Conservation (phyloP, 208 protist species). For the Trypanosoma lewisi region DNA sequence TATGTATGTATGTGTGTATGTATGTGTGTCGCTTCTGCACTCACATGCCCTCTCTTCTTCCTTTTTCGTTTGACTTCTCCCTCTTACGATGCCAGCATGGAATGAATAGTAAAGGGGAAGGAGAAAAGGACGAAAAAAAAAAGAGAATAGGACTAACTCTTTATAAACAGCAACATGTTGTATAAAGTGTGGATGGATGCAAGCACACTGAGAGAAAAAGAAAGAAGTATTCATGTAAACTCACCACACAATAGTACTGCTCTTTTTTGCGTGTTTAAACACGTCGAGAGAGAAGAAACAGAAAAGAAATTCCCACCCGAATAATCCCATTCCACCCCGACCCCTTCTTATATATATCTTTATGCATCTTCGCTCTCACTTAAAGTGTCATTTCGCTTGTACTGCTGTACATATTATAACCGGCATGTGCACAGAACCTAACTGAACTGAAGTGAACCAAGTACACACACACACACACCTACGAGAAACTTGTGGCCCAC, state of each 20-base stretch:
- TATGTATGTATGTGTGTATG: neutral
- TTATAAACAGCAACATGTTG: no score
- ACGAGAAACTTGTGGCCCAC: conserved; percentile 18
- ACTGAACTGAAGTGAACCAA: neutral
- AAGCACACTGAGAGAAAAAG: conserved; percentile 1
- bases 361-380: neutral
- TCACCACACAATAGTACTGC: neutral
- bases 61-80: neutral
- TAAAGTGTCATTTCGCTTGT: no score
- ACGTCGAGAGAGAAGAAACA: no score
- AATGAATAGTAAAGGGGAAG: no score
- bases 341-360: no score
- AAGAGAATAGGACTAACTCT: no score
- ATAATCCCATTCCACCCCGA: no score
- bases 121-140: no score
- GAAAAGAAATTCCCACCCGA: no score
- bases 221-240: neutral
- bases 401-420: no score
- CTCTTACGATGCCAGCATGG: neutral
- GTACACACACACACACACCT: neutral
- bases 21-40: neutral
- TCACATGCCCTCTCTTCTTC: neutral
- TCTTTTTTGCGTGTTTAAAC: no score
- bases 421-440: neutral
- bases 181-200: no score